Evolutionary conservation across 129 eudicot genomes (phyloP), one percentile per base, ranked within the genome.

Genomic region (Kitagawia praeruptora): DNA sequence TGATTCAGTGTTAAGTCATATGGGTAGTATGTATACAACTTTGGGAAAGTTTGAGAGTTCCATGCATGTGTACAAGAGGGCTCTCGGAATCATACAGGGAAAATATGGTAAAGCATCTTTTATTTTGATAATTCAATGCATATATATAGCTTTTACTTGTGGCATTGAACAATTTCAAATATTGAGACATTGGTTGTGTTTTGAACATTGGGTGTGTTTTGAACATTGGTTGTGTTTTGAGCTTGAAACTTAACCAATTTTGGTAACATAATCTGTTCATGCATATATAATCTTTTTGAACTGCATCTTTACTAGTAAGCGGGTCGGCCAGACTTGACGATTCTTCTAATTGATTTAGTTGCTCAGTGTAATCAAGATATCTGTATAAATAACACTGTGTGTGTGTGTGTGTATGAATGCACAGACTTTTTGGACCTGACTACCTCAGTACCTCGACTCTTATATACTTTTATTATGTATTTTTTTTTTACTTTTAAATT

Each of bases 11-110:
- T 86, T 93, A 71, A 86, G 83, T 38, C 98, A 93, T 86, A 91
- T 93, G 97, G 97, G 98, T 77, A 91, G 91, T 84, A 88, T 93
- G 90, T 77, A 83, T 80, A 84, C 91, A 76, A 80, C 87, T 82
- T 78, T 91, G 87, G 92, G 90, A 75, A 85, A 84, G 80, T 91
- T 81, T 81, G 92, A 89, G 82, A 51, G 72, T 71, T 89, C 98
- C 34, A 78, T 83, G 69, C 56, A 44, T 81, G 61, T 77, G 77
- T 93, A 93, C 83, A 58, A 74, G 75, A 89, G 98, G 82, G 89
- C 81, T 75, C 77, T 89, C 75, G 77, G 75, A 76, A 84, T 91
- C 42, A 64, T 84, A 77, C 93, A 89, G 82, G 82, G 46, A 70
- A 79, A 79, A 82, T 88, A 91, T 58, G 97, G 98, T 89, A 64